Evolutionary conservation across 2,329 filamentous ascomycete species (phyloP), one percentile per base, ranked within the genome.

Genomic region (Sphaerulina vaccinii): DNA sequence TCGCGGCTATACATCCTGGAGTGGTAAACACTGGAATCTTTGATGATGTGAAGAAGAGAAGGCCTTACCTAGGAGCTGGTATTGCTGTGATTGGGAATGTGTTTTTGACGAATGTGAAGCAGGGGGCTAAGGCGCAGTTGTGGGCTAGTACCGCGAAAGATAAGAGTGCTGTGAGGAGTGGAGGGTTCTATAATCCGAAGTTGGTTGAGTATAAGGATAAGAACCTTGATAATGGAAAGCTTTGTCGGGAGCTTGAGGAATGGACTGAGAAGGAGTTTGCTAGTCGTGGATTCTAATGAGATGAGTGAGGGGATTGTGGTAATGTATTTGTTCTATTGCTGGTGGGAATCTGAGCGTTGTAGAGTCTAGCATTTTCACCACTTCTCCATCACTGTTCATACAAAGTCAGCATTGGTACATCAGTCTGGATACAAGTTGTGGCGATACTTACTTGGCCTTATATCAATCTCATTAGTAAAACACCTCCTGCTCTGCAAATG

Each of bases 321-420:
- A n/a, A n/a, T n/a, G n/a, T n/a, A n/a, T n/a, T n/a, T n/a, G n/a
- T n/a, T n/a, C n/a, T n/a, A n/a, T n/a, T n/a, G n/a, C n/a, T n/a
- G n/a, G n/a, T n/a, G n/a, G n/a, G n/a, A n/a, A n/a, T n/a, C n/a
- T n/a, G n/a, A n/a, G n/a, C n/a, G n/a, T n/a, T n/a, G n/a, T n/a
- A n/a, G n/a, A n/a, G n/a, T n/a, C n/a, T n/a, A n/a, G n/a, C n/a
- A n/a, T n/a, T n/a, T n/a, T 39, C 16, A 90, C 76, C 87, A 95
- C 68, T 90, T 93, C 76, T 95, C 89, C 49, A 90, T 76, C 68
- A 82, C n/a, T n/a, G n/a, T n/a, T n/a, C n/a, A n/a, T n/a, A n/a
- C n/a, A n/a, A n/a, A n/a, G n/a, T n/a, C n/a, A n/a, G n/a, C n/a
- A n/a, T n/a, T n/a, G n/a, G n/a, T n/a, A n/a, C n/a, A n/a, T n/a